Evolutionary conservation across 108 stramenopile species (phyloP).

Genomic region (Cyclotella sp.): DNA sequence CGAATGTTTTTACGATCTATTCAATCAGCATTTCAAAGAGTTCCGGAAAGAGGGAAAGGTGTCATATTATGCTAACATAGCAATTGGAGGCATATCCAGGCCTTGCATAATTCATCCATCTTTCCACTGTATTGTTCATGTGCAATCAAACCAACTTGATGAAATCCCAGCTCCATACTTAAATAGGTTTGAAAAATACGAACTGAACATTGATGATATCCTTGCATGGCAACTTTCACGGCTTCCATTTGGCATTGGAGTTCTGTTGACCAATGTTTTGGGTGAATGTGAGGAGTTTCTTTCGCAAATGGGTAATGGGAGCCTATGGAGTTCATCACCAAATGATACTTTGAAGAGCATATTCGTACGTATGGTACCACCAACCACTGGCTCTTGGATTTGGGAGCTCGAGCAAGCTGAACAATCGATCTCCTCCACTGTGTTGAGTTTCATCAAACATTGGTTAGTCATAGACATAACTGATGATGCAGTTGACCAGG

Average conservation of each 20-base stretch:
- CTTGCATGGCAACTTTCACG: slow-evolving; percentile 23
- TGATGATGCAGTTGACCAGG: slow-evolving; percentile 6
- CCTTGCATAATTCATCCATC: slow-evolving; percentile 26
- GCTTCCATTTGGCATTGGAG: slow-evolving; percentile 13
- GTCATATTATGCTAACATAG: slow-evolving; percentile 47
- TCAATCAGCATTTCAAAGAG: slow-evolving; percentile 51
- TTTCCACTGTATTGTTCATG: slow-evolving; percentile 41
- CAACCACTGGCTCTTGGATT: not conserved
- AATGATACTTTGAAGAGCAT: slow-evolving; percentile 35
- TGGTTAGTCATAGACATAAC: slow-evolving; percentile 11
- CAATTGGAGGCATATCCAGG: slow-evolving; percentile 45
- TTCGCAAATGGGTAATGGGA: slow-evolving; percentile 1
- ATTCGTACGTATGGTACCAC: slow-evolving; percentile 31
- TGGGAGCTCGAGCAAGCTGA: not conserved
- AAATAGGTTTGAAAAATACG: slow-evolving; percentile 55
- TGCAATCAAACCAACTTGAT: slow-evolving; percentile 30
- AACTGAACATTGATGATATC: slow-evolving; percentile 38
- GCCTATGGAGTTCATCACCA: slow-evolving; percentile 25
- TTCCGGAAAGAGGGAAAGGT: slow-evolving; percentile 26
- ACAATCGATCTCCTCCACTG: not conserved
- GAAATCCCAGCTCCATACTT: slow-evolving; percentile 47
- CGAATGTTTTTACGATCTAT: slow-evolving; percentile 56
- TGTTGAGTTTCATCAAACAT: slow-evolving; percentile 3
- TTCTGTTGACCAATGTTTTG: slow-evolving; percentile 5
- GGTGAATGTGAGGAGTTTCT: slow-evolving; percentile 23